Percentiles rank a stretch among this genome's conserved stretches.
phyloP scores from a whole-genome alignment of 2,329 filamentous ascomycete species.

The Zelopaecilomyces penicillatus region DNA sequence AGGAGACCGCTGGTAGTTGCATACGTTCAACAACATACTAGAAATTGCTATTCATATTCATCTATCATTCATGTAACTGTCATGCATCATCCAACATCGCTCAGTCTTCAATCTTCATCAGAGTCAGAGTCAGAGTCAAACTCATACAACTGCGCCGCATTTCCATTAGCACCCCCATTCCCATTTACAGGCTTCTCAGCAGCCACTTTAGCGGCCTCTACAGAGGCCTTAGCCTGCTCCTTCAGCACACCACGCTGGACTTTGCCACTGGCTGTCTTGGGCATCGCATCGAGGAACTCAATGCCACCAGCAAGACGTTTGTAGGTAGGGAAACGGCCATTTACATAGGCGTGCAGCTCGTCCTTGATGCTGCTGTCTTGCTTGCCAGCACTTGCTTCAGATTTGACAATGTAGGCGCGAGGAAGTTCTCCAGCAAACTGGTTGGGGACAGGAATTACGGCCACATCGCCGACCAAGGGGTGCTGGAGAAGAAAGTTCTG shows the following conservation, averaged over 20 bases:
- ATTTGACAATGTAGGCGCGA: constrained; percentile 45
- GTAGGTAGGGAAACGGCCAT: constrained; percentile 46
- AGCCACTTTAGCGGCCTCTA: constrained; percentile 7
- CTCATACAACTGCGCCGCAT: constrained; percentile 1
- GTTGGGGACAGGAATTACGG: constrained; percentile 56
- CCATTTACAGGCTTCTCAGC: not conserved
- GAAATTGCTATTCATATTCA: too few relatives aligned
- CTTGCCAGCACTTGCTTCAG: constrained; percentile 27
- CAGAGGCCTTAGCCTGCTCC: constrained; percentile 18
- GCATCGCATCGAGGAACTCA: constrained; percentile 45
- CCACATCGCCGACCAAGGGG: constrained; percentile 55
- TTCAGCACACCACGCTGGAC: constrained; percentile 42
- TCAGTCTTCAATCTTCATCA: not conserved
- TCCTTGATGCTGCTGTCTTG: constrained; percentile 38
- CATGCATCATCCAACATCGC: too few relatives aligned
- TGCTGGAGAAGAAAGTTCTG: constrained; percentile 61
- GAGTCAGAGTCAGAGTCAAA: constrained; percentile 7
- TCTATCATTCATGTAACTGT: too few relatives aligned
- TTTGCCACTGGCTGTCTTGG: constrained; percentile 54
- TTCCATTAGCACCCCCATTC: not conserved
- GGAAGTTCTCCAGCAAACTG: constrained; percentile 46
- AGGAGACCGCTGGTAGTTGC: too few relatives aligned
- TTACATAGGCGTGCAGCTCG: constrained; percentile 26
- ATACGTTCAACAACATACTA: too few relatives aligned
- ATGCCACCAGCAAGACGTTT: constrained; percentile 43